phyloP scores from a whole-genome alignment of 1,139 yeast genomes.

The Protomyces pachydermus region DNA sequence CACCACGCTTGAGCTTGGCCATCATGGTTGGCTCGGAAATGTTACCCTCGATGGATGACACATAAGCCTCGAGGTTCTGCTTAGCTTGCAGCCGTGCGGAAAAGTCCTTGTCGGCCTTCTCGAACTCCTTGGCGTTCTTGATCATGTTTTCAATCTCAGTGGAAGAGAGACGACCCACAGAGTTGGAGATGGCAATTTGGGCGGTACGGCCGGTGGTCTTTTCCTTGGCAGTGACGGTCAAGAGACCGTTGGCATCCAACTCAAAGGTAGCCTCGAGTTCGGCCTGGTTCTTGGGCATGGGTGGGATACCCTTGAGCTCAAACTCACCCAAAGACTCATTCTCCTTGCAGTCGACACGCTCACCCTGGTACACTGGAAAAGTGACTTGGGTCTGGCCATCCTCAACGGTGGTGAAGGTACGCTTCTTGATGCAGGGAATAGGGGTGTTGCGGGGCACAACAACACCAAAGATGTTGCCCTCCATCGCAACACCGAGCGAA shows the following conservation, averaged over 20 bases:
- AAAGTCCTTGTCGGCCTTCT: conserved; percentile 98
- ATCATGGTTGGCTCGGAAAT: conserved; percentile 98
- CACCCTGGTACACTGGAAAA: conserved; percentile 99
- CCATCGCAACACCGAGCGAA: conserved; percentile 99
- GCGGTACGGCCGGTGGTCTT: conserved; percentile 99
- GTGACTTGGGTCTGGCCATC: conserved; percentile 99
- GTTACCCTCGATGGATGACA: conserved; percentile 93
- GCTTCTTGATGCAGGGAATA: conserved; percentile 98
- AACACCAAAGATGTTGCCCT: conserved; percentile 88
- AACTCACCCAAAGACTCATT: conserved; percentile 99
- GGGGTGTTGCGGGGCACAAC: conserved; percentile 99
- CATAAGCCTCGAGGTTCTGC: conserved; percentile 99
- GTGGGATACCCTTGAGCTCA: conserved; percentile 98
- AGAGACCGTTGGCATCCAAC: conserved; percentile 99
- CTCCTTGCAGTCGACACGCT: conserved; percentile 99
- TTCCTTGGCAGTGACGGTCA: conserved; percentile 99
- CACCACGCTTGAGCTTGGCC: conserved; percentile 95
- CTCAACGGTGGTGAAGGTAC: conserved; percentile 99
- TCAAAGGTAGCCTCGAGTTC: conserved; percentile 98
- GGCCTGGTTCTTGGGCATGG: conserved; percentile 99
- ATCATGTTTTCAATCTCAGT: conserved; percentile 99
- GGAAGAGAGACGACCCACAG: conserved; percentile 97
- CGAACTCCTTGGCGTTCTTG: conserved; percentile 97
- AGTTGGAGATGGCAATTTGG: conserved; percentile 99
- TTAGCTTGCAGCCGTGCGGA: conserved; percentile 99